Conservation (phyloP, 345 rosid genomes). For the Eucalyptus marginata region DNA sequence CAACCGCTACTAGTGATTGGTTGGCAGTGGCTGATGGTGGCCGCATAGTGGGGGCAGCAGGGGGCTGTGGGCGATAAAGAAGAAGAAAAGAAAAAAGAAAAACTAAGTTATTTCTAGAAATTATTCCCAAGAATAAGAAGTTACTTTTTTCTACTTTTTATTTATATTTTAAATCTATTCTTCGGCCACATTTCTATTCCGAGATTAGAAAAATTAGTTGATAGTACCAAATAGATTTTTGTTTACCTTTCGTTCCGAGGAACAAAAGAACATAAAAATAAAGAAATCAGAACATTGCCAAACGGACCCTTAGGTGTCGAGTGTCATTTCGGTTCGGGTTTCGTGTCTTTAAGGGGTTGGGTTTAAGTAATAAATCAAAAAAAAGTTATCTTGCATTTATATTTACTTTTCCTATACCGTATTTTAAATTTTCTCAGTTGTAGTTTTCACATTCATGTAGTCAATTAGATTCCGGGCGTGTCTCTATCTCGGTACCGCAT, state of each 20-base stretch:
- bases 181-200: rapidly evolving
- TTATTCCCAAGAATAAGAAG: rapidly evolving
- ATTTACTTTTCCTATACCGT: too few relatives aligned
- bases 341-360: rapidly evolving
- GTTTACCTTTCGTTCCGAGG: rapidly evolving
- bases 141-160: too few relatives aligned
- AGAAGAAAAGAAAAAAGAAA: too few relatives aligned
- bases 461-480: rapidly evolving
- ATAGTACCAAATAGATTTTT: rapidly evolving
- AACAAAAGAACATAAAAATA: rapidly evolving
- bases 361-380: too few relatives aligned
- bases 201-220: too few relatives aligned
- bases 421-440: rapidly evolving
- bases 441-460: too few relatives aligned
- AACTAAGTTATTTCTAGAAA: too few relatives aligned
- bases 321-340: too few relatives aligned
- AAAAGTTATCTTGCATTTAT: too few relatives aligned
- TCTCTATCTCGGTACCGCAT: rapidly evolving
- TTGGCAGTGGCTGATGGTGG: rapidly evolving
- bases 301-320: rapidly evolving
- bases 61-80: rapidly evolving
- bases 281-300: too few relatives aligned
- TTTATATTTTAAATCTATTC: rapidly evolving
- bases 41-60: rapidly evolving
- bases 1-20: rapidly evolving